Evolutionary conservation across 2,329 filamentous ascomycete species (phyloP).

Genomic region (Hypomyces perniciosus): DNA sequence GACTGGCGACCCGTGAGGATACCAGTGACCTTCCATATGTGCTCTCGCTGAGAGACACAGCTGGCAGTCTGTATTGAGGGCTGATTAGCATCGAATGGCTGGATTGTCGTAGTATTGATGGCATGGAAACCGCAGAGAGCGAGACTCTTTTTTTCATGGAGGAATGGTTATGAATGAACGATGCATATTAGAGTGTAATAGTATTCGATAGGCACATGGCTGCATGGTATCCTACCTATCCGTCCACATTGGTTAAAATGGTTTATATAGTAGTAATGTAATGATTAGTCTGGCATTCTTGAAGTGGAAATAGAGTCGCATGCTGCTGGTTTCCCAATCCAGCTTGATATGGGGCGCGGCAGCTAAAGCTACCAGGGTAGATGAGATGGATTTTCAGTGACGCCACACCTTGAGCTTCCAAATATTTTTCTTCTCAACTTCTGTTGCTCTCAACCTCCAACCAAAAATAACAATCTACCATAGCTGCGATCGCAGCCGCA

Average conservation of each 20-base stretch:
- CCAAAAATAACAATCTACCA: too few species aligned
- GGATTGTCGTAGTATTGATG: not conserved
- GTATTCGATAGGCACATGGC: not conserved
- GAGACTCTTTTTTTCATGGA: not conserved
- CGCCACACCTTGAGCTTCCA: too few species aligned
- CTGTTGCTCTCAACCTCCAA: not conserved
- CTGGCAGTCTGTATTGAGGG: slow-evolving; percentile 19
- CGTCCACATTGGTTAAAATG: not conserved
- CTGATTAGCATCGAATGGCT: not conserved
- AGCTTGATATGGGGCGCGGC: too few species aligned
- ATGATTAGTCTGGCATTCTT: not conserved
- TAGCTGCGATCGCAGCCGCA: too few species aligned
- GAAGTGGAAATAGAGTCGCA: too few species aligned
- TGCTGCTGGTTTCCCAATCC: too few species aligned
- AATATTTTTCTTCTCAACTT: not conserved
- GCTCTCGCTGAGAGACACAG: slow-evolving; percentile 28
- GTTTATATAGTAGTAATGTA: not conserved
- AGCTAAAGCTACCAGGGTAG: not conserved
- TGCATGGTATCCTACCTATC: not conserved
- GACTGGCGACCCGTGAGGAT: slow-evolving; percentile 37
- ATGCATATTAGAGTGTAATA: not conserved
- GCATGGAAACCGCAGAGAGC: not conserved
- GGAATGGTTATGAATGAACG: not conserved
- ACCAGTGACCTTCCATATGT: slow-evolving; percentile 31
- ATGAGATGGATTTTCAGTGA: not conserved